Percentiles rank a stretch among this genome's conserved stretches.
phyloP scores from a whole-genome alignment of 1,284 basidiomycete species.

The Cutaneotrichosporon cutaneum region DNA sequence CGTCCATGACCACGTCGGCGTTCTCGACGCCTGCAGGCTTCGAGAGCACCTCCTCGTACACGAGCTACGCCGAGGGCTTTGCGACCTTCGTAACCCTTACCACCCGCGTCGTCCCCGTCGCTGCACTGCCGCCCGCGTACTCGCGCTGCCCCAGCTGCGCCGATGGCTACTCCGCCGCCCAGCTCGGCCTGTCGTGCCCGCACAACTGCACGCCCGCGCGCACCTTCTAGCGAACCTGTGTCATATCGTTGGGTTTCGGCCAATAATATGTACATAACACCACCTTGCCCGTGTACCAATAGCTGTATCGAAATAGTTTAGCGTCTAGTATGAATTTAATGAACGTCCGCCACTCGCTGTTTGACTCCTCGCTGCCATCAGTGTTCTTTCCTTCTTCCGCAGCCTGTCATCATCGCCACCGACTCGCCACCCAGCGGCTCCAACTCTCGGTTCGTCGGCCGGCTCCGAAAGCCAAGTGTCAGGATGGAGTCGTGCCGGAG shows the following conservation, averaged over 20 bases:
- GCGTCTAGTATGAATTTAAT: no score
- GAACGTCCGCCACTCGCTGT: no score
- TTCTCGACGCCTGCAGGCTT: neutral
- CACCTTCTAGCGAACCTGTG: neutral
- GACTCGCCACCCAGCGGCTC: no score
- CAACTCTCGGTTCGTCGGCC: no score
- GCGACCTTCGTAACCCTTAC: constrained; percentile 3
- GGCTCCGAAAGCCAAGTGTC: no score
- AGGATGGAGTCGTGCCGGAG: no score
- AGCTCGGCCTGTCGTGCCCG: constrained; percentile 1
- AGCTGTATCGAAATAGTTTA: neutral
- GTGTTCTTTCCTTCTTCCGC: no score
- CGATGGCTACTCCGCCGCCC: constrained; percentile 1
- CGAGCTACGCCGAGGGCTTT: neutral
- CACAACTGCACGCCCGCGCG: neutral
- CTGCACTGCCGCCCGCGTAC: neutral
- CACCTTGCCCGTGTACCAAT: neutral
- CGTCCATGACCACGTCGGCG: neutral
- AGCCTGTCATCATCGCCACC: no score
- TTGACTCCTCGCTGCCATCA: no score
- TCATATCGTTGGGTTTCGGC: neutral
- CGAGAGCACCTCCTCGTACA: neutral
- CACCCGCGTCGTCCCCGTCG: neutral
- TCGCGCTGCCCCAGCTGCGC: neutral
- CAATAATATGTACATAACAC: no score